Percentiles rank a stretch among this genome's conserved stretches.
Conservation (phyloP, 2,329 filamentous ascomycete genomes). For the Microdochium nivale region DNA sequence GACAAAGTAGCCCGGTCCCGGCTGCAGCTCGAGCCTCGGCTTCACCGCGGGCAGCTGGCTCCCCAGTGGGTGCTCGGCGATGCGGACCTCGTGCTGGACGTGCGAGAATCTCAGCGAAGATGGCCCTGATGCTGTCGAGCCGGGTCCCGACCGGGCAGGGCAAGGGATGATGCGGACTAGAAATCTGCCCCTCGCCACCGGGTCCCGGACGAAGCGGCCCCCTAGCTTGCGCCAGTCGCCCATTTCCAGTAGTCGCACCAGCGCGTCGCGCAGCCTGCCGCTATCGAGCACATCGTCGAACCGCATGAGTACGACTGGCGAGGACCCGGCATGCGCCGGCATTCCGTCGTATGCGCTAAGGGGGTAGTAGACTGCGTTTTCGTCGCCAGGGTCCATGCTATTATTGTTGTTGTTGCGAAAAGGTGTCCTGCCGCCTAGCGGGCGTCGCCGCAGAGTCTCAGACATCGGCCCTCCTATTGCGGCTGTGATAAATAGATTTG, state of each 20-base stretch:
- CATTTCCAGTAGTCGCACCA: constrained; percentile 28
- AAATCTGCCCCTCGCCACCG: constrained; percentile 8
- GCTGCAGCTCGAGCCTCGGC: background rate
- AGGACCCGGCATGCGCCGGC: constrained; percentile 1
- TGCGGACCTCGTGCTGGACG: background rate
- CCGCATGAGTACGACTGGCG: constrained; percentile 4
- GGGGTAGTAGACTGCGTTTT: background rate
- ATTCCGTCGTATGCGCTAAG: background rate
- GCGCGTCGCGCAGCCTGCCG: constrained; percentile 23
- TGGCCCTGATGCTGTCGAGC: background rate
- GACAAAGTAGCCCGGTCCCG: background rate
- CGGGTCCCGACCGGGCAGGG: background rate
- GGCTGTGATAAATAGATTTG: too few relatives aligned
- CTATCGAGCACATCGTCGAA: constrained; percentile 39
- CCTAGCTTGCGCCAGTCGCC: constrained; percentile 38
- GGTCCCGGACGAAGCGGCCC: constrained; percentile 31
- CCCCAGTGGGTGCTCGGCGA: background rate
- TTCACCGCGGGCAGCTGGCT: background rate
- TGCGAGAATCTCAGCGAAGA: background rate
- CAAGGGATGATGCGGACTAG: background rate
- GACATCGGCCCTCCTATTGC: too few relatives aligned
- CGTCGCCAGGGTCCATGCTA: too few relatives aligned
- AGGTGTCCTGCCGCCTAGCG: too few relatives aligned
- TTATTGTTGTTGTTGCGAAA: too few relatives aligned
- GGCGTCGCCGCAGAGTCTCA: too few relatives aligned